Conservation (phyloP, 768 basidiomycete species). For the Russula abietina region DNA sequence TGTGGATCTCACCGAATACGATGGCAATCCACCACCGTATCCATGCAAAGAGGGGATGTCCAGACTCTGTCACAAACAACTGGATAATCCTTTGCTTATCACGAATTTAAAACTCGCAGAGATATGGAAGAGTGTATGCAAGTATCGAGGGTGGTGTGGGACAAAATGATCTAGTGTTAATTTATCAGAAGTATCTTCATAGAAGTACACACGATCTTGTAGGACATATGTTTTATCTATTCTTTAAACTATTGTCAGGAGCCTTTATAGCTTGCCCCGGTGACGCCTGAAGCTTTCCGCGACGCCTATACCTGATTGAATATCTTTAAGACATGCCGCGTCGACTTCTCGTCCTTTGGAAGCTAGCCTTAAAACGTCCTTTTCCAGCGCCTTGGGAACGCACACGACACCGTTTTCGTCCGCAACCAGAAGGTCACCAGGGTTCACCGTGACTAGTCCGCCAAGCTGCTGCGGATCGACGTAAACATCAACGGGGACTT, state of each 20-base stretch:
- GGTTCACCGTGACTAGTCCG: constrained; percentile 48
- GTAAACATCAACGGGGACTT: constrained; percentile 53
- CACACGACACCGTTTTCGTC: constrained; percentile 89
- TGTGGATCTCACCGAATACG: constrained; percentile 12
- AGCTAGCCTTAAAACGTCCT: constrained; percentile 55
- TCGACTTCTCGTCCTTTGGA: constrained; percentile 57
- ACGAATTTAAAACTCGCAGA: constrained; percentile 17
- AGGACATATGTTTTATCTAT: constrained; percentile 4
- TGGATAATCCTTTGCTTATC: background rate
- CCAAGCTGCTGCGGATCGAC: constrained; percentile 31
- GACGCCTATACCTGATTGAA: constrained; percentile 67
- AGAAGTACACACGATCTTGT: constrained; percentile 3
- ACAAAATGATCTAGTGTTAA: background rate
- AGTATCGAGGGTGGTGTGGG: constrained; percentile 14
- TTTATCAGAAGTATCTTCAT: background rate
- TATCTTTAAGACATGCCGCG: constrained; percentile 65
- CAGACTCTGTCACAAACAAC: background rate
- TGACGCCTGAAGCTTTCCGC: constrained; percentile 73
- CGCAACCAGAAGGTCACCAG: constrained; percentile 80
- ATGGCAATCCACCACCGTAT: constrained; percentile 4
- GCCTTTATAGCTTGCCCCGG: constrained; percentile 44
- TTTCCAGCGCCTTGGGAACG: constrained; percentile 51
- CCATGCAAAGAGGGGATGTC: constrained; percentile 6
- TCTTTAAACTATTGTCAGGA: constrained; percentile 27
- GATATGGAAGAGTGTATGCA: constrained; percentile 16